These are phyloP conservation scores for Nothopassalora personata DNA, from an alignment of 2,329 filamentous ascomycete genomes.

Conservation along the genomic window DNA sequence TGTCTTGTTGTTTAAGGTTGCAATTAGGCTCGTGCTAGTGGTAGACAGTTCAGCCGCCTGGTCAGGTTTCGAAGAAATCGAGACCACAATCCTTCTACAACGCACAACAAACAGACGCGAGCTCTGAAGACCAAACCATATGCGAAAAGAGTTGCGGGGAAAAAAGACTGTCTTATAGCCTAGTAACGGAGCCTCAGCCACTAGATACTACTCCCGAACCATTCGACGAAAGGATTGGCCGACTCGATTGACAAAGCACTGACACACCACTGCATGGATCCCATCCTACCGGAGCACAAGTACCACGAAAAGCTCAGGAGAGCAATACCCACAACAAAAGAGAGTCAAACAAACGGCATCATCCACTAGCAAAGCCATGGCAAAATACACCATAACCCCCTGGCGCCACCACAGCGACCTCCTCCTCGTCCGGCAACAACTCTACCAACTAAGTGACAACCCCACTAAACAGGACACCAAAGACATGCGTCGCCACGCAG, in stretches of 20 bases:
- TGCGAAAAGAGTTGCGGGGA: too few species aligned
- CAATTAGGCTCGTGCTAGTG: background rate
- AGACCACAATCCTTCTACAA: background rate
- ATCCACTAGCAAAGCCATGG: slow-evolving; percentile 44
- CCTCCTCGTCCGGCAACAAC: slow-evolving; percentile 57
- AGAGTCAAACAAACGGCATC: background rate
- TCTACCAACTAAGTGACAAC: slow-evolving; percentile 47
- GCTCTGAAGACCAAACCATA: too few species aligned
- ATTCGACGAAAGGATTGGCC: background rate
- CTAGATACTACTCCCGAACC: background rate
- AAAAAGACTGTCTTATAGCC: background rate
- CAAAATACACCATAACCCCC: slow-evolving; percentile 67
- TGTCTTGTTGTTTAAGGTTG: background rate
- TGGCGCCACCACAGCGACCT: slow-evolving; percentile 65
- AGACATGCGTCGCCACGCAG: slow-evolving; percentile 33
- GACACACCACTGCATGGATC: background rate
- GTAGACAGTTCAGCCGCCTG: background rate
- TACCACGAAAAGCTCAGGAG: background rate
- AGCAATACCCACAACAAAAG: background rate
- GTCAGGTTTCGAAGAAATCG: background rate
- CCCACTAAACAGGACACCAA: slow-evolving; percentile 13
- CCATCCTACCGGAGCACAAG: background rate
- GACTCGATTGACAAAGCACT: background rate
- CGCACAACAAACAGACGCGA: background rate
- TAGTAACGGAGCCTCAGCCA: background rate